Evolutionary conservation across 2,329 filamentous ascomycete species (phyloP).

Genomic region (Shiraia sp.): DNA sequence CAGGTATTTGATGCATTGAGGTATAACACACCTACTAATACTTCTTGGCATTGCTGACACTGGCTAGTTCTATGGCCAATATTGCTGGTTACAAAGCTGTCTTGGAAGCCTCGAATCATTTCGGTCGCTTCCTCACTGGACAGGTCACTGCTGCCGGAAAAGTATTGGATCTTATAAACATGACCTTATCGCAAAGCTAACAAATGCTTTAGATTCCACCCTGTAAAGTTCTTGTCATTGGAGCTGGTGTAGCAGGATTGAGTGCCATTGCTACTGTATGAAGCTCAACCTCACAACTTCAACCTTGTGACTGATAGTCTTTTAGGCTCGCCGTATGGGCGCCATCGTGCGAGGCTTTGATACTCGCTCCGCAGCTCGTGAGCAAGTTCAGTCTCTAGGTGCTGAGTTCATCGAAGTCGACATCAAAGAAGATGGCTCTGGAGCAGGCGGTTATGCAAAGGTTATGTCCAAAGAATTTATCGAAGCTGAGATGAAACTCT

Average conservation of each 20-base stretch:
- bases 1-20: slow-evolving; percentile 83
- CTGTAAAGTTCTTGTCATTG: slow-evolving; percentile 87
- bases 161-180: slow-evolving; percentile 13
- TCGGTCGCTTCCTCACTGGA: slow-evolving; percentile 84
- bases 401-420: slow-evolving; percentile 90
- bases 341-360: slow-evolving; percentile 91
- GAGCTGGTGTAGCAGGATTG: slow-evolving; percentile 84
- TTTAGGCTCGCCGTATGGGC: slow-evolving; percentile 74
- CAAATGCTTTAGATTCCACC: slow-evolving; percentile 70
- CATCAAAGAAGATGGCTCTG: slow-evolving; percentile 80
- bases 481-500: slow-evolving; percentile 89
- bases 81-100: slow-evolving; percentile 94
- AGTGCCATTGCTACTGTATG: slow-evolving; percentile 79
- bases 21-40: slow-evolving; percentile 8
- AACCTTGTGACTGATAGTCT: slow-evolving; percentile 1
- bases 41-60: slow-evolving; percentile 10
- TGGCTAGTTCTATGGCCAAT: slow-evolving; percentile 83
- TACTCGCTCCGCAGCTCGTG: slow-evolving; percentile 82
- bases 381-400: slow-evolving; percentile 87
- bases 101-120: slow-evolving; percentile 84
- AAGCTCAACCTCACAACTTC: background rate
- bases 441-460: slow-evolving; percentile 85
- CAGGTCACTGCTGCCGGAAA: slow-evolving; percentile 85
- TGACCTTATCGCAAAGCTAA: background rate
- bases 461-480: slow-evolving; percentile 95